Base-by-base conservation (phyloP, 805 yeast genomes). In the Saturnispora mendoncae region DNA sequence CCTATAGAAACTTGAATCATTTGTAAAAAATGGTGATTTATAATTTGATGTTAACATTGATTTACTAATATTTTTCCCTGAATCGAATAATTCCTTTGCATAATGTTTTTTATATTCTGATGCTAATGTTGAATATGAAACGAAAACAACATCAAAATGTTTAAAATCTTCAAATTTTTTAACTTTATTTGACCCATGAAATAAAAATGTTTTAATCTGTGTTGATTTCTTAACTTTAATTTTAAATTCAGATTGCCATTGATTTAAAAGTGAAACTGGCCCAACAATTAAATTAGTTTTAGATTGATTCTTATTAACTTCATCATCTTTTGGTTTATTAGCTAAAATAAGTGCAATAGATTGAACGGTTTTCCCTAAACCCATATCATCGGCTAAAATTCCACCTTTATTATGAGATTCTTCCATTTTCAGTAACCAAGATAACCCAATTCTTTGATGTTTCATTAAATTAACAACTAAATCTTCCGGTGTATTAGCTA, bases 391-490 rank as follows among this genome's bases (percentile, higher is more conserved):
- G 1, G 87, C 87, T 12, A 83, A 59, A 9, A 82, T 76, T 6
- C 88, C 84, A 15, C 90, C 90, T 49, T 63, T 65, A 33, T 72
- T 69, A 27, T 59, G 62, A 3, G 78, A 71, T 13, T 66, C 60
- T 53, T 90, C 97, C 66, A 77, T 78, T 34, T 76, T 66, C 38
- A 74, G 57, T 51, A 90, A 61, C 97, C 97, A 90, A 6, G 78
- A 72, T 18, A 90, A 66, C 2, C 97, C 97, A 44, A 79, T 68
- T 39, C 85, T 69, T 60, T 90, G 98, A 64, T 90, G 97, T 39
- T 57, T 57, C 41, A 62, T 42, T 21, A 62, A 50, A 10, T 61
- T 58, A 8, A 72, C 61, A 3, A 66, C 51, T 51, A 90, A 58
- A 20, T 74, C 83, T 0, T 68, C 68, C 0, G 98, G 98, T 0